Percentiles rank a stretch among this genome's conserved stretches.
Evolutionary conservation across 257 asterid genomes (phyloP).

Genomic region (Rauvolfia tetraphylla): DNA sequence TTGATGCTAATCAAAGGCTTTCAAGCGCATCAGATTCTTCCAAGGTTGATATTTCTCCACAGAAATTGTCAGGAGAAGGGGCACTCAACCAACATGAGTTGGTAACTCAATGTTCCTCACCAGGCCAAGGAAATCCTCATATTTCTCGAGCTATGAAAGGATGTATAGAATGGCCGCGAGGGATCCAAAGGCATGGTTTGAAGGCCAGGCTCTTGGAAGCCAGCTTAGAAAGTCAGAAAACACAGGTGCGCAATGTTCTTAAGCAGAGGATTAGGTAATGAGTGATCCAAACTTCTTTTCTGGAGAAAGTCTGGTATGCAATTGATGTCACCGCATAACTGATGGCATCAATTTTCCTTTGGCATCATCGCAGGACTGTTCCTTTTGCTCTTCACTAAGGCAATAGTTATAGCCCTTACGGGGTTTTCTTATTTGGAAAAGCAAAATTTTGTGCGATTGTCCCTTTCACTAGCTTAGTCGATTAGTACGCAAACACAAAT

Average conservation of each 20-base stretch:
- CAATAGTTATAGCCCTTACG: neutral
- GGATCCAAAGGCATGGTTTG: conserved; percentile 24
- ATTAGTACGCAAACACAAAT: neutral
- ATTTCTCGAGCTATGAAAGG: conserved; percentile 55
- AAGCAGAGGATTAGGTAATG: conserved; percentile 27
- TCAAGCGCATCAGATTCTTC: conserved; percentile 25
- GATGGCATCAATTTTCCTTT: neutral
- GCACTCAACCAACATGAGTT: conserved; percentile 4
- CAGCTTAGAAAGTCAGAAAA: conserved; percentile 37
- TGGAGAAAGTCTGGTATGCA: neutral
- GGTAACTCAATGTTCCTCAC: conserved; percentile 20
- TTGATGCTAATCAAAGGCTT: conserved; percentile 20
- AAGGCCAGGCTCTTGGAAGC: conserved; percentile 33
- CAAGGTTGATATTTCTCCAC: conserved; percentile 18
- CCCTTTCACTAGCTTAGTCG: neutral
- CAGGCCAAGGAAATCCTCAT: conserved; percentile 40
- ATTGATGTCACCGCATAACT: neutral
- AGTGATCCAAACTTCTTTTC: neutral
- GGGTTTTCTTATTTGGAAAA: neutral
- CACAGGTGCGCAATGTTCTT: conserved; percentile 27
- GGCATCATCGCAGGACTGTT: neutral
- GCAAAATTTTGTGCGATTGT: neutral
- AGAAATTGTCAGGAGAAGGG: conserved; percentile 12
- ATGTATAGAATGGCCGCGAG: conserved; percentile 53
- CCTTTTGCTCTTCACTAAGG: neutral